These are phyloP conservation scores for Tuber aestivum DNA, from an alignment of 495 filamentous ascomycete genomes.

Conservation along the genomic window DNA sequence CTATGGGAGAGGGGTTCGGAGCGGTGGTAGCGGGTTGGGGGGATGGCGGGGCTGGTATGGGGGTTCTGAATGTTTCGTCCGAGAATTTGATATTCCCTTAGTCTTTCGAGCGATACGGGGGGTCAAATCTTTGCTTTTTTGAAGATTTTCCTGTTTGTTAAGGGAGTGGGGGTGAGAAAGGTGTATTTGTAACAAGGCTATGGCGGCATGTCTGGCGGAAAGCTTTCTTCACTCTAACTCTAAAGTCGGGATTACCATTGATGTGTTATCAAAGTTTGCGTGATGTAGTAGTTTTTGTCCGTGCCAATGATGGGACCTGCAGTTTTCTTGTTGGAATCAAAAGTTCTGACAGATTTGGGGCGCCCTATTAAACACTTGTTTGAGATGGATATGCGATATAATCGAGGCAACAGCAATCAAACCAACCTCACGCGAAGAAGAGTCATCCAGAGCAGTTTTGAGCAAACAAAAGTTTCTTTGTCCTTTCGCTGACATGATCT, in stretches of 20 bases:
- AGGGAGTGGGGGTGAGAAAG: neutral
- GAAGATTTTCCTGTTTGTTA: constrained; percentile 1
- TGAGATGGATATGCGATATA: neutral
- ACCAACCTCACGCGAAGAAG: neutral
- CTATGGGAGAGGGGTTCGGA: neutral
- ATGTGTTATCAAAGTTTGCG: neutral
- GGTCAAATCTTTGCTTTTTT: neutral
- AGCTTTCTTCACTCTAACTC: neutral
- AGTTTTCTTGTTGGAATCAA: neutral
- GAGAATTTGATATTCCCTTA: neutral
- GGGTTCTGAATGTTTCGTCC: neutral
- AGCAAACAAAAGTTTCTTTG: neutral
- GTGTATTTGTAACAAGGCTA: constrained; percentile 6
- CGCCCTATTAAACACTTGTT: neutral
- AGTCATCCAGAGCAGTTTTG: neutral
- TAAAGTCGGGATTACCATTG: neutral
- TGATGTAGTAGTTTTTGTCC: neutral
- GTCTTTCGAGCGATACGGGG: neutral
- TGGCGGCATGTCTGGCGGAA: neutral
- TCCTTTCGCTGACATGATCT: neutral
- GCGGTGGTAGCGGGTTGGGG: neutral
- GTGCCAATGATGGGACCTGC: neutral
- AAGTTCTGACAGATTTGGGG: neutral
- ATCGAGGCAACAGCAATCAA: neutral
- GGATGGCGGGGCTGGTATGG: neutral